A percentile compares a stretch with the other conserved stretches of the same genome.
These are phyloP conservation scores for Macrolepiota dolichaula DNA, from an alignment of 768 basidiomycete genomes.

Conservation along the genomic window DNA sequence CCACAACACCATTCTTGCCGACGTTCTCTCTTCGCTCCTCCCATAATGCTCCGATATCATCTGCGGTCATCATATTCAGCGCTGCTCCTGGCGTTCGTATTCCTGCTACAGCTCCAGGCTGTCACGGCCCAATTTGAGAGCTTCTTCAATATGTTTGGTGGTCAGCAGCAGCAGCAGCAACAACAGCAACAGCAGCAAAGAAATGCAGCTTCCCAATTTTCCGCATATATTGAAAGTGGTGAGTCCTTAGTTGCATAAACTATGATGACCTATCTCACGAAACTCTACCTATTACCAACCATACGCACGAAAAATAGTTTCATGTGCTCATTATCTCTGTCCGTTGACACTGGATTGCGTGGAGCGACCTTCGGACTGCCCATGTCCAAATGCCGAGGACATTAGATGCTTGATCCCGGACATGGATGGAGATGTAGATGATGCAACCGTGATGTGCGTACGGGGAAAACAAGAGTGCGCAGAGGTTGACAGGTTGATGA, in stretches of 20 bases:
- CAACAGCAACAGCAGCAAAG: constrained; percentile 62
- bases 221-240: constrained; percentile 65
- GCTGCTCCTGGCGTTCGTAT: constrained; percentile 14
- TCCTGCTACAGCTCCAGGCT: constrained; percentile 33
- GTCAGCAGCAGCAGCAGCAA: constrained; percentile 52
- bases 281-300: background rate
- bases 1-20: background rate
- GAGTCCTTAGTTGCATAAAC: constrained; percentile 16
- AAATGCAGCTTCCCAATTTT: constrained; percentile 59
- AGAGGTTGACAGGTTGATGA: constrained; percentile 55
- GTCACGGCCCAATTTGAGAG: constrained; percentile 71
- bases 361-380: constrained; percentile 58
- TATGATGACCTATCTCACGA: background rate
- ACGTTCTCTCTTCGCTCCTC: background rate
- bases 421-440: constrained; percentile 37
- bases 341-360: constrained; percentile 75
- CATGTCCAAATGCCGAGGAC: constrained; percentile 75
- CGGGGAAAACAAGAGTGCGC: constrained; percentile 63
- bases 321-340: constrained; percentile 74
- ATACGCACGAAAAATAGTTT: constrained; percentile 37
- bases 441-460: constrained; percentile 66
- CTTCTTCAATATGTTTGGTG: constrained; percentile 73
- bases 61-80: background rate
- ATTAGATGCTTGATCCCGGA: constrained; percentile 77
- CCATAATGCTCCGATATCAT: background rate